Evolutionary conservation across 176 grass and related monocot genomes (phyloP).

Genomic region (Microstegium vimineum): DNA sequence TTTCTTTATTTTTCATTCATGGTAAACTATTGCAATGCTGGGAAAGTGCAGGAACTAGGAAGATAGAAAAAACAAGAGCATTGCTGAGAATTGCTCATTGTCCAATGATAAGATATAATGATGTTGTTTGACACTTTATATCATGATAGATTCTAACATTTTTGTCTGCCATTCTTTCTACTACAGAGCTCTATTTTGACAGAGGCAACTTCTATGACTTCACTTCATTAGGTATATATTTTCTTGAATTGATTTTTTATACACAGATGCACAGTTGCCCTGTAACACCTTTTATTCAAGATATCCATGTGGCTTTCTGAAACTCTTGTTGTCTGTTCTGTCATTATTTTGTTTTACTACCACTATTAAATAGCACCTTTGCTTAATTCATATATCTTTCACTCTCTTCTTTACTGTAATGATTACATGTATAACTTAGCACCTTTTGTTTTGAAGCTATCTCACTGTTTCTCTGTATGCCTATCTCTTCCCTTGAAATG

Average conservation of each 20-base stretch:
- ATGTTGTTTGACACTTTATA: not conserved
- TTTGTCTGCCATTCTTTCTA: conserved; percentile 9
- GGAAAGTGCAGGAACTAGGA: not conserved
- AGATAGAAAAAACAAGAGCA: not conserved
- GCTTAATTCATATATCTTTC: not conserved
- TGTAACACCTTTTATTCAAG: not conserved
- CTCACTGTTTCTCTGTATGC: not conserved
- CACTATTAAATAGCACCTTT: not conserved
- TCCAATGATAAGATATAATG: not conserved
- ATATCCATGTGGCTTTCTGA: not conserved
- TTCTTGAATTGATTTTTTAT: not conserved
- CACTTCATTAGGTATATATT: conserved; percentile 68
- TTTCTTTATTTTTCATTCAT: not conserved
- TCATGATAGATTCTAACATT: not conserved
- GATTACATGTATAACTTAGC: not conserved
- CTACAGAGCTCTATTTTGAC: conserved; percentile 81
- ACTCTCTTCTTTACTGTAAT: not conserved
- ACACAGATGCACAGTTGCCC: not conserved
- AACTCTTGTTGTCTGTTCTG: not conserved
- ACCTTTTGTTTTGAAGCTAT: not conserved
- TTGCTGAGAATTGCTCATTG: not conserved
- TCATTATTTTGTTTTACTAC: not conserved
- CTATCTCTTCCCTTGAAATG: not conserved
- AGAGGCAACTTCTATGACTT: conserved; percentile 97
- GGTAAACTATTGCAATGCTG: not conserved